A percentile compares a stretch with the other conserved stretches of the same genome.
Evolutionary conservation across 352 stramenopile genomes (phyloP).

Genomic region (Hyaloperonospora brassicae): DNA sequence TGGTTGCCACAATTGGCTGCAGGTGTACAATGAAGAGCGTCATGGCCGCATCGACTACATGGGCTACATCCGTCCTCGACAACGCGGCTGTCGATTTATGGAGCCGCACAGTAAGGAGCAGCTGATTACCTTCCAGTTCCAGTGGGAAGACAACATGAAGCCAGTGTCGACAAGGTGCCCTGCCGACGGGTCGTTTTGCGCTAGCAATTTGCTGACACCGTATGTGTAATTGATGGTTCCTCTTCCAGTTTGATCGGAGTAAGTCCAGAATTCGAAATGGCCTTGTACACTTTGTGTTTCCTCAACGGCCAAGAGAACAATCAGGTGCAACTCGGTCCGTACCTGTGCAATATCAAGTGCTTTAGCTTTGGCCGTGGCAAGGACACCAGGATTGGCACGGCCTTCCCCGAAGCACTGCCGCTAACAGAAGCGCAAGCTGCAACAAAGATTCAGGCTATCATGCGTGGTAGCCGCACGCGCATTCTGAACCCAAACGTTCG

Average conservation of each 20-base stretch:
- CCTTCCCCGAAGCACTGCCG: constrained; percentile 69
- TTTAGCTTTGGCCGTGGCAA: constrained; percentile 71
- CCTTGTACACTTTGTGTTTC: constrained; percentile 94
- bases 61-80: constrained; percentile 88
- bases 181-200: not conserved
- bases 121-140: constrained; percentile 92
- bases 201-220: not conserved
- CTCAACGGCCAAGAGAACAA: constrained; percentile 86
- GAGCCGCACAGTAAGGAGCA: constrained; percentile 85
- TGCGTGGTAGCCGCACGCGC: constrained; percentile 42
- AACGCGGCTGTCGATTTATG: constrained; percentile 57
- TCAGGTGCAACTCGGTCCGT: constrained; percentile 75
- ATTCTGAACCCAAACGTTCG: constrained; percentile 23
- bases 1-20: constrained; percentile 96
- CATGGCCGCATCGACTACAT: constrained; percentile 89
- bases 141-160: constrained; percentile 85
- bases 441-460: constrained; percentile 61
- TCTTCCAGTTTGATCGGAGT: constrained; percentile 84
- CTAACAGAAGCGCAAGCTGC: constrained; percentile 66
- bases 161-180: constrained; percentile 81
- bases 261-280: constrained; percentile 94
- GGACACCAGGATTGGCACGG: constrained; percentile 70
- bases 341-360: constrained; percentile 88
- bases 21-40: constrained; percentile 94
- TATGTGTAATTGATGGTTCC: not conserved